These are phyloP conservation scores for Talaromyces sp. DNA, from an alignment of 2,329 filamentous ascomycete species.

Conservation along the genomic window DNA sequence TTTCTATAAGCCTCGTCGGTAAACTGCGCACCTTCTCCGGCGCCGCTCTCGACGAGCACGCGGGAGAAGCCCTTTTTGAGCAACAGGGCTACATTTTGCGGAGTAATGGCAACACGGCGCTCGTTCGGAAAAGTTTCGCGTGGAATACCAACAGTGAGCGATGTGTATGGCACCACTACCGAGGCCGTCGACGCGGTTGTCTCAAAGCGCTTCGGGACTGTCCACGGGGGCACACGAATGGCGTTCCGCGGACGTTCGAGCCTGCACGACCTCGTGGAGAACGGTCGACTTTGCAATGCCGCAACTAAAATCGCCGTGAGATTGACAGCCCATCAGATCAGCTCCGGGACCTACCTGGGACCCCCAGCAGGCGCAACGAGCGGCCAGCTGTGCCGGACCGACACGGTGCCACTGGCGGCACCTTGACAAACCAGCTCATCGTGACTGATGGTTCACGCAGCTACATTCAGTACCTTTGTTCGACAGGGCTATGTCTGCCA, in stretches of 20 bases:
- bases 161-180: constrained; percentile 54
- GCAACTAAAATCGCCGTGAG: neutral
- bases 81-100: constrained; percentile 73
- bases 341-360: neutral
- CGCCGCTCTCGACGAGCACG: constrained; percentile 73
- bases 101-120: constrained; percentile 77
- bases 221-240: neutral
- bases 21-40: constrained; percentile 73
- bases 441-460: neutral
- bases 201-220: neutral
- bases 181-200: constrained; percentile 7
- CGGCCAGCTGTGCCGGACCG: neutral
- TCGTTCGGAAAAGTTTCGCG: constrained; percentile 74
- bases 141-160: constrained; percentile 72
- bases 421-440: constrained; percentile 11
- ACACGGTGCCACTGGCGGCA: constrained; percentile 4
- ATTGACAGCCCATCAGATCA: neutral
- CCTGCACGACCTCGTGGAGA: neutral
- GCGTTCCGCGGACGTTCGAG: neutral
- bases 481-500: neutral
- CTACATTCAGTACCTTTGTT: neutral
- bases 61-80: constrained; percentile 79
- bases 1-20: constrained; percentile 69
- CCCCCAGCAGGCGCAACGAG: neutral
- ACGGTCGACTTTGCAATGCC: neutral